Evolutionary conservation across 768 basidiomycete species (phyloP), one percentile per base, ranked within the genome.

Genomic region (Podaxis sp.): DNA sequence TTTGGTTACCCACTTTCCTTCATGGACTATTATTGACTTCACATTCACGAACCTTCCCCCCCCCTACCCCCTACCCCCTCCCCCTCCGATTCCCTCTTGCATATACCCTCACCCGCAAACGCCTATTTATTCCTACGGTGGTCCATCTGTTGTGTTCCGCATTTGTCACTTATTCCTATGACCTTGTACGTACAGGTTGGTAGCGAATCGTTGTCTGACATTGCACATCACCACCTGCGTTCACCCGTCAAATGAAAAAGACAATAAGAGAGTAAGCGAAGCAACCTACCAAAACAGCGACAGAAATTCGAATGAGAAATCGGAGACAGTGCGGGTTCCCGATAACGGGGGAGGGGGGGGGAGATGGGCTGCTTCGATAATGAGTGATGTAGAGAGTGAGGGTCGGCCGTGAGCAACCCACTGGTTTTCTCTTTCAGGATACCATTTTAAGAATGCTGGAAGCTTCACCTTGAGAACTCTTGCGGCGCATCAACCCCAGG

Each of bases 261-360:
- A 68, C 67, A 70, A 72, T 69, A 69, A 72, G 65, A 69, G 23
- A 23, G 25, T 44, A 63, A 61, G 61, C 61, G 67, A 66, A 67
- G 64, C 66, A 68, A 66, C 61, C 55, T 62, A 55, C 55, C 68
- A 59, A 53, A 64, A 65, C 58, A 62, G 59, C 16, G 52, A 38
- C 38, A 50, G 62, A 66, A 65, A 47, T 67, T 66, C 66, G 63
- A 62, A 27, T 16, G 10, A 59, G 57, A 59, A 23, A 59, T 16
- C 59, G 62, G 62, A 36, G 59, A 59, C 44, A 63, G 50, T 23
- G 62, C 62, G 62, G 62, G 14, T n/a, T 27, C 37, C 62, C 58
- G 62, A 63, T 63, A 60, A 61, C 52, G 62, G 58, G 52, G 44
- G 23, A 23, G 1, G 23, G 23, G 23, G 23, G 2, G 1, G 23